Evolutionary conservation across 352 stramenopile genomes (phyloP).

Genomic region (Globisporangium camurandrum): DNA sequence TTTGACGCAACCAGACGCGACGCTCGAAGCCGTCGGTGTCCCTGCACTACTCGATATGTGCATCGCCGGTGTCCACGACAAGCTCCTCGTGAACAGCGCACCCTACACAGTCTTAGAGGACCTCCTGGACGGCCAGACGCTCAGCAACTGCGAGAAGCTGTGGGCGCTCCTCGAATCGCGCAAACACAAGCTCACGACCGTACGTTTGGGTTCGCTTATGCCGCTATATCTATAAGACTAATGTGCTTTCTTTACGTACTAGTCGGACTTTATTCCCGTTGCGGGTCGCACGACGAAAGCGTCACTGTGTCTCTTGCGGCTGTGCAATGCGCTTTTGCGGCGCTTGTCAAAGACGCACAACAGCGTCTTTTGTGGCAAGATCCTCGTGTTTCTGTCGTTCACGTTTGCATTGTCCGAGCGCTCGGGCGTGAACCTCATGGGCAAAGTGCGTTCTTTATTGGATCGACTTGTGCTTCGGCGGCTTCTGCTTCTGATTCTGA

Average conservation of each 20-base stretch:
- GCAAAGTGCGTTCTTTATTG: slow-evolving; percentile 30
- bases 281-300: slow-evolving; percentile 63
- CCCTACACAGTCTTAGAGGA: slow-evolving; percentile 84
- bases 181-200: slow-evolving; percentile 64
- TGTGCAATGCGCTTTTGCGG: slow-evolving; percentile 82
- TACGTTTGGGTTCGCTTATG: slow-evolving; percentile 5
- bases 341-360: slow-evolving; percentile 85
- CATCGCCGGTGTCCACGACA: slow-evolving; percentile 62
- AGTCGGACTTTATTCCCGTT: slow-evolving; percentile 63
- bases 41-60: slow-evolving; percentile 72
- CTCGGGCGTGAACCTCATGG: slow-evolving; percentile 75
- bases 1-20: slow-evolving; percentile 48
- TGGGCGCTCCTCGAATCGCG: slow-evolving; percentile 77
- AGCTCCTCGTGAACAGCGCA: slow-evolving; percentile 57
- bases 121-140: slow-evolving; percentile 82
- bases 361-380: slow-evolving; percentile 86
- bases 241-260: too few relatives aligned
- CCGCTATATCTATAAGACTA: not conserved
- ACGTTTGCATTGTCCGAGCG: slow-evolving; percentile 80
- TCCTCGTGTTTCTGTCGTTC: slow-evolving; percentile 82
- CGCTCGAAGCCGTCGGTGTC: slow-evolving; percentile 47
- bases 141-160: slow-evolving; percentile 78
- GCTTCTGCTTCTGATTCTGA: not conserved
- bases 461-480: not conserved
- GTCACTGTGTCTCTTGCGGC: slow-evolving; percentile 67